A percentile compares a stretch with the other conserved stretches of the same genome.
Evolutionary conservation across 2,329 filamentous ascomycete genomes (phyloP).

Genomic region (Microthyrium microscopicum): DNA sequence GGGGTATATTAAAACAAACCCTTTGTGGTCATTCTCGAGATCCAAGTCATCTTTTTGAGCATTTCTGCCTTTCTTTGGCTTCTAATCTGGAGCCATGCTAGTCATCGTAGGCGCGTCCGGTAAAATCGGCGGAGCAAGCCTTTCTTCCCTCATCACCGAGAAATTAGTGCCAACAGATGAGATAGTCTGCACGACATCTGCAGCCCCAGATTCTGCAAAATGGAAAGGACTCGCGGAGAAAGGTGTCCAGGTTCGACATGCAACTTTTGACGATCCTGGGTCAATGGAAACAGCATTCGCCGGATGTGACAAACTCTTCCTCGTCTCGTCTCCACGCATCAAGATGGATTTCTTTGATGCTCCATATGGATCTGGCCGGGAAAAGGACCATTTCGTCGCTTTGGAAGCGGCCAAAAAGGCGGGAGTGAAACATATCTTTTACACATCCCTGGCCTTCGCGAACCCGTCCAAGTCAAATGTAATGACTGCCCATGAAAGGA

Average conservation of each 20-base stretch:
- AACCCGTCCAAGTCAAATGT: slow-evolving; percentile 25
- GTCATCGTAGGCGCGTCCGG: slow-evolving; percentile 26
- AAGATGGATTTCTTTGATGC: slow-evolving; percentile 27
- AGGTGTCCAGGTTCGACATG: slow-evolving; percentile 20
- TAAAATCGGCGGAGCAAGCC: slow-evolving; percentile 28
- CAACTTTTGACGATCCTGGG: slow-evolving; percentile 22
- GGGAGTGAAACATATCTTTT: slow-evolving; percentile 29
- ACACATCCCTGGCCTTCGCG: slow-evolving; percentile 27
- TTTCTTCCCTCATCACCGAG: slow-evolving; percentile 25
- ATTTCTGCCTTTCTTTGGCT: too few relatives aligned
- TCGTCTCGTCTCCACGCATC: slow-evolving; percentile 28
- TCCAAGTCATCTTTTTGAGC: too few relatives aligned
- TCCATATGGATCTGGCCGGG: slow-evolving; percentile 24
- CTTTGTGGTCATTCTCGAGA: too few relatives aligned
- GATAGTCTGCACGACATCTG: slow-evolving; percentile 20
- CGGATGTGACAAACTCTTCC: slow-evolving; percentile 25
- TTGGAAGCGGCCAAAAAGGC: slow-evolving; percentile 25
- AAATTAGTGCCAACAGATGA: slow-evolving; percentile 20
- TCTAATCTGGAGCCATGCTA: slow-evolving; percentile 8
- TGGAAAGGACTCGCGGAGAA: slow-evolving; percentile 11
- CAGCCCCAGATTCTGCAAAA: slow-evolving; percentile 11
- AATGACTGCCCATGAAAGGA: slow-evolving; percentile 30
- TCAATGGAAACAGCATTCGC: slow-evolving; percentile 20
- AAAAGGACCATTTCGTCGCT: slow-evolving; percentile 26
- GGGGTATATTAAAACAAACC: too few relatives aligned